A percentile compares a stretch with the other conserved stretches of the same genome.
These are phyloP conservation scores for Bauhinia variegata DNA, from an alignment of 306 rosid species.

Conservation along the genomic window DNA sequence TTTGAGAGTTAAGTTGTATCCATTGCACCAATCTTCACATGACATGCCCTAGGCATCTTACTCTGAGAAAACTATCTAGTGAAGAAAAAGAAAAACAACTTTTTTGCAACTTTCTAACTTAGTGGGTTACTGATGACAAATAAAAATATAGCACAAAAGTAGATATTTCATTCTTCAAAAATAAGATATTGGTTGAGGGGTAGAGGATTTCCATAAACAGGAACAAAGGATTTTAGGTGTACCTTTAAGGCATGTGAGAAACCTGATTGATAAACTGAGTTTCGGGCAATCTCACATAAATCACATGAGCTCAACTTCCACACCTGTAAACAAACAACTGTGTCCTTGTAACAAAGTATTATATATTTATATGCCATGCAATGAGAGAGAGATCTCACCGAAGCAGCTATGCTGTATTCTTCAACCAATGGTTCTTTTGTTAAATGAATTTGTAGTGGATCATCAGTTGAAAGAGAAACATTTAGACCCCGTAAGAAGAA, in stretches of 20 bases:
- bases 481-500: constrained; percentile 93
- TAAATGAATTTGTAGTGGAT: constrained; percentile 97
- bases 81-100: too few species aligned
- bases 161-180: constrained; percentile 1
- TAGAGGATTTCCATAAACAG: constrained; percentile 13
- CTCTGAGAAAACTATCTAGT: too few species aligned
- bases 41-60: too few species aligned
- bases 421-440: constrained; percentile 98
- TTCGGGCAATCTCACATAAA: constrained; percentile 93
- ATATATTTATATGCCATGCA: constrained; percentile 1
- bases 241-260: constrained; percentile 86
- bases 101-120: too few species aligned
- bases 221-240: constrained; percentile 1
- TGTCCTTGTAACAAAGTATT: constrained; percentile 2
- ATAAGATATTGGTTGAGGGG: not conserved
- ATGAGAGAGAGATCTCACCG: constrained; percentile 61
- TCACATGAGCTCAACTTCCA: constrained; percentile 99
- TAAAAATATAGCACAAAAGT: too few species aligned
- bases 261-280: constrained; percentile 92
- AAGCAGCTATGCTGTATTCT: constrained; percentile 98
- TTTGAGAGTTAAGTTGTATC: too few species aligned
- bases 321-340: constrained; percentile 55
- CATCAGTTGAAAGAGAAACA: constrained; percentile 97
- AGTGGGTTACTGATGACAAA: too few species aligned
- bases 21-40: too few species aligned